These are phyloP conservation scores for Sporisorium scitamineum DNA, from an alignment of 1,284 basidiomycete species.

Conservation along the genomic window DNA sequence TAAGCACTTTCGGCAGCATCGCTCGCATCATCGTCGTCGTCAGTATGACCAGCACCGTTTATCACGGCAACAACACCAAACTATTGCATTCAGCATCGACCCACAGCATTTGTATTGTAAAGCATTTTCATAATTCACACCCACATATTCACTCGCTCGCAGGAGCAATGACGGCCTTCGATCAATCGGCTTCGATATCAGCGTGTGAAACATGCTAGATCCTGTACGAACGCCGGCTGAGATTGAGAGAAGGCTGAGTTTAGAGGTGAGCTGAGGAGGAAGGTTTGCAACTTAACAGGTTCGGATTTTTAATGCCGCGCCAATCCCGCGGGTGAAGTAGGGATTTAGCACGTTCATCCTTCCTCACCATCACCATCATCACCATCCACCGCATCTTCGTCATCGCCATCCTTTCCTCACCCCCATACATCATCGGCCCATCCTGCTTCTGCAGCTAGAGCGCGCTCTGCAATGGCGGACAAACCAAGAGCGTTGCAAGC, in stretches of 20 bases:
- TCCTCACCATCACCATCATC: slow-evolving; percentile 4
- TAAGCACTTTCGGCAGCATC: background rate
- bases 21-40: background rate
- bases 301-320: slow-evolving; percentile 7
- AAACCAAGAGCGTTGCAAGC: slow-evolving; percentile 25
- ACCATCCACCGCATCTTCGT: slow-evolving; percentile 7
- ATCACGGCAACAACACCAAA: background rate
- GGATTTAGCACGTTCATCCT: background rate
- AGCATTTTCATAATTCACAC: background rate
- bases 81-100: slow-evolving; percentile 8
- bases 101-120: slow-evolving; percentile 19
- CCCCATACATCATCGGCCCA: background rate
- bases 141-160: slow-evolving; percentile 1
- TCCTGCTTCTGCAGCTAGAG: background rate
- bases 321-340: slow-evolving; percentile 18
- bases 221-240: background rate
- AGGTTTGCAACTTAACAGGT: background rate
- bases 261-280: background rate
- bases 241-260: background rate
- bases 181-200: background rate
- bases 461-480: slow-evolving; percentile 11
- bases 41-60: background rate
- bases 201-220: background rate
- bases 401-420: background rate
- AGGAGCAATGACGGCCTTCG: slow-evolving; percentile 8